Conservation (phyloP, 257 asterid genomes). For the Plantago major region DNA sequence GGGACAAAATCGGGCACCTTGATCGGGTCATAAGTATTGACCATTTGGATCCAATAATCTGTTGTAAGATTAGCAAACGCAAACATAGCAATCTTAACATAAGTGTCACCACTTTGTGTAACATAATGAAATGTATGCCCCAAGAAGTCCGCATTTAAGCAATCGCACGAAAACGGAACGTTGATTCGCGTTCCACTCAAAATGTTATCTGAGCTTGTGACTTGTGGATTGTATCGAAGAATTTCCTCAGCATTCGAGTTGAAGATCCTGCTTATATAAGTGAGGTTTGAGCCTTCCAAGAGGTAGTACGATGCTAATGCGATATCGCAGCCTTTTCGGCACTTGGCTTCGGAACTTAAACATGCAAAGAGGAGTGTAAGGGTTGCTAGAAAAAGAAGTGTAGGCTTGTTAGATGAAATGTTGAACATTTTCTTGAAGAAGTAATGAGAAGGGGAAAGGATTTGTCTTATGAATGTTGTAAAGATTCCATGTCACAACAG, state of each 20-base stretch:
- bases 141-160: conserved; percentile 70
- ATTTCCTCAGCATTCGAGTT: conserved; percentile 31
- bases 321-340: conserved; percentile 52
- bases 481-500: conserved; percentile 27
- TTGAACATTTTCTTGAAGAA: conserved; percentile 25
- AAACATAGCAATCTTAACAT: conserved; percentile 36
- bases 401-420: conserved; percentile 18
- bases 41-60: conserved; percentile 57
- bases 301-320: conserved; percentile 72
- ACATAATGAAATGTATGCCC: conserved; percentile 59
- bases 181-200: conserved; percentile 37
- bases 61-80: conserved; percentile 61
- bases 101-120: conserved; percentile 57
- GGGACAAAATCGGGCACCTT: conserved; percentile 37
- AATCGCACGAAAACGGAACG: conserved; percentile 71
- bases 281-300: conserved; percentile 53
- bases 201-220: conserved; percentile 33
- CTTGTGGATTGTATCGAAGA: conserved; percentile 37
- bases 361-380: conserved; percentile 20
- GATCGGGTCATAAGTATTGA: conserved; percentile 50
- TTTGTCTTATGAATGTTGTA: conserved; percentile 19
- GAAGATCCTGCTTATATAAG: conserved; percentile 53
- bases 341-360: conserved; percentile 39
- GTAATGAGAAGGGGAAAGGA: conserved; percentile 6
- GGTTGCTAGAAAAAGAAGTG: conserved; percentile 1